Evolutionary conservation across 129 eudicot genomes (phyloP).

Genomic region (Arctium minus): DNA sequence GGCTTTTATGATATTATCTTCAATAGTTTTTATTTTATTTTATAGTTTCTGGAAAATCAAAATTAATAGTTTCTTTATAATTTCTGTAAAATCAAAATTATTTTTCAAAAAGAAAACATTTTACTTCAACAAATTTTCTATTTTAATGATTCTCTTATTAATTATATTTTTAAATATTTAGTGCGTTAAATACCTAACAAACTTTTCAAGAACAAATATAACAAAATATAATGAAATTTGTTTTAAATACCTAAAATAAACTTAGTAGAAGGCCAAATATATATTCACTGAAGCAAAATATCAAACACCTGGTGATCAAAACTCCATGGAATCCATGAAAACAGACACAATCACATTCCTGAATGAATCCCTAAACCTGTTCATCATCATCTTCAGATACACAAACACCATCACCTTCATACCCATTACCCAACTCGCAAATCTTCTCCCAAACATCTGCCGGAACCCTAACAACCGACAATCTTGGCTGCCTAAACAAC

Average conservation of each 20-base stretch:
- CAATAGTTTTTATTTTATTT: too few species aligned
- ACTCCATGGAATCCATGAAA: neutral
- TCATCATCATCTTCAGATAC: constrained; percentile 13
- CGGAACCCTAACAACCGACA: constrained; percentile 89
- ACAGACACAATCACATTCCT: neutral
- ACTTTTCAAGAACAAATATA: neutral
- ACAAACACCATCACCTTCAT: constrained; percentile 39
- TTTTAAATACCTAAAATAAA: neutral
- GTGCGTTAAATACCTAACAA: neutral
- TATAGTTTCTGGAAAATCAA: too few species aligned
- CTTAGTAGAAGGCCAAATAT: neutral
- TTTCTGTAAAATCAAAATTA: too few species aligned
- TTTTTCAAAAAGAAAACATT: too few species aligned
- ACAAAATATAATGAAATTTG: too few species aligned
- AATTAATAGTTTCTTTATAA: too few species aligned
- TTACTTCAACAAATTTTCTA: neutral
- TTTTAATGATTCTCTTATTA: neutral
- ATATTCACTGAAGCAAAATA: constrained; percentile 4
- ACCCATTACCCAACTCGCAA: constrained; percentile 84
- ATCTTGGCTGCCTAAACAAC: constrained; percentile 76
- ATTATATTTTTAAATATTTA: neutral
- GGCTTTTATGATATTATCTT: neutral
- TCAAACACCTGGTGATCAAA: constrained; percentile 1
- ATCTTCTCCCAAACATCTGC: constrained; percentile 63
- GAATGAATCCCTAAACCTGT: neutral